These are phyloP conservation scores for Royoungia palumana DNA, from an alignment of 768 basidiomycete genomes.

Conservation along the genomic window DNA sequence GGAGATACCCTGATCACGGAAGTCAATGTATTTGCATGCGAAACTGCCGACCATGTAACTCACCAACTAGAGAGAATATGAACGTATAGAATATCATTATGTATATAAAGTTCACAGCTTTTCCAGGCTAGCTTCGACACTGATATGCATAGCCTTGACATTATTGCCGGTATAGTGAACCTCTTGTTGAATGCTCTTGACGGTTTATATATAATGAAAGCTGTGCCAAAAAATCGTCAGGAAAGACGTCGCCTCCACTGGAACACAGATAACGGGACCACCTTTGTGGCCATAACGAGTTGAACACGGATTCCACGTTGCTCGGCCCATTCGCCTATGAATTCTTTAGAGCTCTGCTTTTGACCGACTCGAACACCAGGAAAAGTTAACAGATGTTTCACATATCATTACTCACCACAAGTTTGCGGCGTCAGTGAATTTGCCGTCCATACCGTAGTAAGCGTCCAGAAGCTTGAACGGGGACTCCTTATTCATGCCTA, in stretches of 20 bases:
- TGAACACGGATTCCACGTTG: slow-evolving; percentile 40
- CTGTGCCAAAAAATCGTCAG: slow-evolving; percentile 10
- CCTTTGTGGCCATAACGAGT: slow-evolving; percentile 45
- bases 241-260: background rate
- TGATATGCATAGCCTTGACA: slow-evolving; percentile 31
- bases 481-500: slow-evolving; percentile 36
- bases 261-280: background rate
- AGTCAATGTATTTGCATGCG: background rate
- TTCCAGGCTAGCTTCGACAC: slow-evolving; percentile 32
- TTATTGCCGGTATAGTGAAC: slow-evolving; percentile 36
- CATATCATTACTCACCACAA: slow-evolving; percentile 31
- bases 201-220: slow-evolving; percentile 10
- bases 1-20: slow-evolving; percentile 31
- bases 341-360: slow-evolving; percentile 49
- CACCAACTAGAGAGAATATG: slow-evolving; percentile 44
- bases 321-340: slow-evolving; percentile 50
- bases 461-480: slow-evolving; percentile 48
- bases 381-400: background rate
- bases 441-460: slow-evolving; percentile 40
- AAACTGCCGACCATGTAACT: background rate
- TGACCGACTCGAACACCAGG: slow-evolving; percentile 30
- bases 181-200: slow-evolving; percentile 15
- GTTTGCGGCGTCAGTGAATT: slow-evolving; percentile 42
- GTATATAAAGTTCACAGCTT: slow-evolving; percentile 57
- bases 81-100: slow-evolving; percentile 52